Evolutionary conservation across 106 monocot species (phyloP).

Genomic region (Dendrobium huoshanense): DNA sequence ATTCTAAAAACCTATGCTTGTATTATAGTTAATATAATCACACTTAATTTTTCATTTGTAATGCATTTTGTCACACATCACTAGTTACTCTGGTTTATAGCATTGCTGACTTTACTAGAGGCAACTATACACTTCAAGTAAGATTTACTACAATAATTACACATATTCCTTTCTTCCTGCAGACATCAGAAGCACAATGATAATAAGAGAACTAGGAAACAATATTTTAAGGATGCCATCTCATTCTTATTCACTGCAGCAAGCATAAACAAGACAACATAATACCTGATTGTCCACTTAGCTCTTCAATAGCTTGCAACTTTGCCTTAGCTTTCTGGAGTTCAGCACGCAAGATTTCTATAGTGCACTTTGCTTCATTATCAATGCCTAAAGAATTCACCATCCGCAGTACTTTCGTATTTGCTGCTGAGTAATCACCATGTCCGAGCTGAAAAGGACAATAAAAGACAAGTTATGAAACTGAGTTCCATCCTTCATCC

Average conservation of each 20-base stretch:
- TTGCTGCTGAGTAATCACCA: constrained; percentile 83
- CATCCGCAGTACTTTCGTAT: constrained; percentile 94
- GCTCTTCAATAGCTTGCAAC: constrained; percentile 87
- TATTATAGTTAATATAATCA: neutral
- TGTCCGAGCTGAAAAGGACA: constrained; percentile 61
- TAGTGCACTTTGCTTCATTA: constrained; percentile 88
- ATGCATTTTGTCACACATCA: neutral
- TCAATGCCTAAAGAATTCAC: constrained; percentile 84
- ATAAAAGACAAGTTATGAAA: neutral
- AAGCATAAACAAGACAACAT: neutral
- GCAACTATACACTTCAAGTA: neutral
- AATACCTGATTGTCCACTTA: constrained; percentile 87
- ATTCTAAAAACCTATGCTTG: neutral
- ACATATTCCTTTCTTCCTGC: neutral
- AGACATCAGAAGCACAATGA: neutral
- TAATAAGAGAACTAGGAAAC: neutral
- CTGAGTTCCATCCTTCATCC: neutral
- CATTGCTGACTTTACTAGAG: neutral
- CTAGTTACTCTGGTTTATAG: neutral
- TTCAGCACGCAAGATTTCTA: constrained; percentile 79
- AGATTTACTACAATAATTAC: neutral
- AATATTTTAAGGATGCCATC: neutral
- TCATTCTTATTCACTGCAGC: neutral
- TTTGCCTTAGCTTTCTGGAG: constrained; percentile 74
- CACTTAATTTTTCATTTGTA: neutral